Evolutionary conservation across 2,329 filamentous ascomycete species (phyloP).

Genomic region (Talaromyces atroroseus): DNA sequence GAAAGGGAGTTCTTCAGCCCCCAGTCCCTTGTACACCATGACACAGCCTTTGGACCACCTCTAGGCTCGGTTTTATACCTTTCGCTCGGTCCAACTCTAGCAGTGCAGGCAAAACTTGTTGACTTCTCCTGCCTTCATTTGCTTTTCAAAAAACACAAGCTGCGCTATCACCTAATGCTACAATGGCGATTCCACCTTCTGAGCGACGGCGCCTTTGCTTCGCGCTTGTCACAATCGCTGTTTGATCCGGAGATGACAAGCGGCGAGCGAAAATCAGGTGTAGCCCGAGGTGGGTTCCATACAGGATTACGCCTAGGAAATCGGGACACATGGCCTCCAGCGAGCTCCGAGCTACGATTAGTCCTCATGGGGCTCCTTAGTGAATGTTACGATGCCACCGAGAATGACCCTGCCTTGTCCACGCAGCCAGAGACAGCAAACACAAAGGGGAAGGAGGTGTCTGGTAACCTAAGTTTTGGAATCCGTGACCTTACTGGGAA

Average conservation of each 20-base stretch:
- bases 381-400: constrained; percentile 58
- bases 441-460: constrained; percentile 43
- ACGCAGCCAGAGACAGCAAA: constrained; percentile 11
- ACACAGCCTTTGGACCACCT: constrained; percentile 31
- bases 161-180: constrained; percentile 66
- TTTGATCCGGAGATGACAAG: constrained; percentile 79
- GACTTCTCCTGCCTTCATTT: constrained; percentile 71
- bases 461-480: constrained; percentile 72
- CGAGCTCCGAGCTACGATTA: constrained; percentile 85
- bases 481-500: constrained; percentile 73
- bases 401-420: constrained; percentile 15
- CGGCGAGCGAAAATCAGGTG: constrained; percentile 66
- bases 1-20: constrained; percentile 19
- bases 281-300: constrained; percentile 61
- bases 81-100: constrained; percentile 69
- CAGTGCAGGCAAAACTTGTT: constrained; percentile 68
- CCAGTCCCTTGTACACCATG: constrained; percentile 14
- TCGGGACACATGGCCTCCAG: constrained; percentile 83
- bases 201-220: constrained; percentile 77
- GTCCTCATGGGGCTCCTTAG: constrained; percentile 79
- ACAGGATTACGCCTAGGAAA: constrained; percentile 82
- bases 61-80: constrained; percentile 54
- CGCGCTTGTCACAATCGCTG: constrained; percentile 71
- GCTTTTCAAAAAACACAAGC: constrained; percentile 67
- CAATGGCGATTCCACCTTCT: constrained; percentile 79